Evolutionary conservation across 805 yeast genomes (phyloP).

Genomic region (Candida nitratophila): DNA sequence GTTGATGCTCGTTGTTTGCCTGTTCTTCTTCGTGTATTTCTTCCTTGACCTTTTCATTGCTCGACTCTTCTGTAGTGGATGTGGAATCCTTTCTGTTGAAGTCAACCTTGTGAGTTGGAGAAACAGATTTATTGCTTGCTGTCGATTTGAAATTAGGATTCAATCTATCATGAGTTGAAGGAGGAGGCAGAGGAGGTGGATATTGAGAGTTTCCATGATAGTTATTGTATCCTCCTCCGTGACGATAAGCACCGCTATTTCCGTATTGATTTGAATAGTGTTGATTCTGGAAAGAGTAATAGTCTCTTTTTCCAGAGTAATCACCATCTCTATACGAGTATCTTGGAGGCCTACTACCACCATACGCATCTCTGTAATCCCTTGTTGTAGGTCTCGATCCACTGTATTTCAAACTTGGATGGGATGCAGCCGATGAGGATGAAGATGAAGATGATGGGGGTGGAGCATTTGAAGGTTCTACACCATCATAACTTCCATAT

Average conservation of each 20-base stretch:
- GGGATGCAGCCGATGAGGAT: too few relatives aligned
- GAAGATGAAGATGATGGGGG: not conserved
- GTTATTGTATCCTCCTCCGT: not conserved
- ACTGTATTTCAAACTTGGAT: not conserved
- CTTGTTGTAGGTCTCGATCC: conserved; percentile 6
- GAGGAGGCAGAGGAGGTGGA: not conserved
- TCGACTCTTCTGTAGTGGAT: not conserved
- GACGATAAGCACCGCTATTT: not conserved
- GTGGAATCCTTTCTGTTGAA: not conserved
- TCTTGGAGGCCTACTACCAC: not conserved
- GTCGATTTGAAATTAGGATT: not conserved
- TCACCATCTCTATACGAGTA: not conserved
- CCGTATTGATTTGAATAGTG: not conserved
- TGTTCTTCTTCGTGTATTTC: not conserved
- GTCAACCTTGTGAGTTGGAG: not conserved
- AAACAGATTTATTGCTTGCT: not conserved
- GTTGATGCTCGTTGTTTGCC: too few relatives aligned
- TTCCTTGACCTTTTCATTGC: not conserved
- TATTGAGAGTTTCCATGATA: not conserved
- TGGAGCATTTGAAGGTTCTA: not conserved
- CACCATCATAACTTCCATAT: not conserved
- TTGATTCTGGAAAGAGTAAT: too few relatives aligned
- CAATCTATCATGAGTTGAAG: not conserved
- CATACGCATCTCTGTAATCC: conserved; percentile 12
- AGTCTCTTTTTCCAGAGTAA: not conserved